These are phyloP conservation scores for Lipomyces chichibuensis DNA, from an alignment of 805 yeast genomes.

Conservation along the genomic window DNA sequence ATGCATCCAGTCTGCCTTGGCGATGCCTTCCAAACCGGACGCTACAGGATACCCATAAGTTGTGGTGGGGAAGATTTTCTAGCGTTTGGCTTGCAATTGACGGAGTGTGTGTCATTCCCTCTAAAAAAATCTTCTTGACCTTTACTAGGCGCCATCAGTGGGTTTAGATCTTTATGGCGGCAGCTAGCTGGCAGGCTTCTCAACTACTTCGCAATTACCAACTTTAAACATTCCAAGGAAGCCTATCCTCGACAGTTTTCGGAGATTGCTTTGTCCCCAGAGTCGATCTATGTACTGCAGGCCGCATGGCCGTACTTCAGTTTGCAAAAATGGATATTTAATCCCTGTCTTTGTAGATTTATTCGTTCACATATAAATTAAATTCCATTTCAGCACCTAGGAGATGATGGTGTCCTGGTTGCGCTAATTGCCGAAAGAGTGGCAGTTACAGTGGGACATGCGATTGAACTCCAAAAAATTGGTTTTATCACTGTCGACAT, in stretches of 20 bases:
- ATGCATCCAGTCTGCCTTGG: conserved; percentile 92
- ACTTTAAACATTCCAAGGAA: background rate
- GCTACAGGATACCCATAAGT: conserved; percentile 77
- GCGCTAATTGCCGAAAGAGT: background rate
- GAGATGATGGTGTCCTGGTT: background rate
- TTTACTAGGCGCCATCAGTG: background rate
- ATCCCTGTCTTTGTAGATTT: background rate
- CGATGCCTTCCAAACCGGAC: conserved; percentile 73
- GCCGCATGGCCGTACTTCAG: background rate
- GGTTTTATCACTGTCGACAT: no score
- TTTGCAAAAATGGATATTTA: background rate
- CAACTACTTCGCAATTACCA: background rate
- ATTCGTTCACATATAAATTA: background rate
- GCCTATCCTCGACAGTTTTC: background rate
- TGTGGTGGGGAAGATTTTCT: conserved; percentile 98
- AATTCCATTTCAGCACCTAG: background rate
- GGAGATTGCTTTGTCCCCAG: background rate
- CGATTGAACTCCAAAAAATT: background rate
- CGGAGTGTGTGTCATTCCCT: conserved; percentile 8
- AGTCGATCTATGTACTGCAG: background rate
- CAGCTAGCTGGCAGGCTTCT: background rate
- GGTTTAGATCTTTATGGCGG: background rate
- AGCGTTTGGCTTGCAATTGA: conserved; percentile 88
- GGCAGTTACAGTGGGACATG: background rate
- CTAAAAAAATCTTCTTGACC: background rate